Evolutionary conservation across 2,329 filamentous ascomycete species (phyloP).

Genomic region (Penicillium glabrum): DNA sequence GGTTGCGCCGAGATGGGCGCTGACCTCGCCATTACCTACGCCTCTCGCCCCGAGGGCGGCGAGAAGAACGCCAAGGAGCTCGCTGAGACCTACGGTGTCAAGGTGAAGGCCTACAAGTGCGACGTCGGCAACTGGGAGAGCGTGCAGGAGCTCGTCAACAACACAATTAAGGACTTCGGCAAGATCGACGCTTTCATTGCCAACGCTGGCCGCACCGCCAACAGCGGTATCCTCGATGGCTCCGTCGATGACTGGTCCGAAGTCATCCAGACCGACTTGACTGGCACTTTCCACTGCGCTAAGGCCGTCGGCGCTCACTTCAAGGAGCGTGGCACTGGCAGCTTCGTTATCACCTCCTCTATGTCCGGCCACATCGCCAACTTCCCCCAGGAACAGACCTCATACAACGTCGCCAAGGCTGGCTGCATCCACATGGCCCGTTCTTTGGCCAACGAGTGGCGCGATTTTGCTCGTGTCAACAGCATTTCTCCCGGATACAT

Average conservation of each 20-base stretch:
- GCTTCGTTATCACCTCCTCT: conserved; percentile 66
- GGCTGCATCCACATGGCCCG: conserved; percentile 65
- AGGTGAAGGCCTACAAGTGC: conserved; percentile 68
- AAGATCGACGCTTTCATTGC: conserved; percentile 67
- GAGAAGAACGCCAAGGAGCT: conserved; percentile 67
- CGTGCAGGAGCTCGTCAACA: conserved; percentile 57
- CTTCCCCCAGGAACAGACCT: conserved; percentile 64
- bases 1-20: conserved; percentile 65
- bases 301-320: conserved; percentile 83
- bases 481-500: conserved; percentile 68
- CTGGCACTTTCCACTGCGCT: conserved; percentile 81
- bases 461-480: conserved; percentile 68
- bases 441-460: conserved; percentile 69
- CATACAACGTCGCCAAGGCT: conserved; percentile 66
- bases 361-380: conserved; percentile 59
- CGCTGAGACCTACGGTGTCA: conserved; percentile 60
- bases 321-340: conserved; percentile 64
- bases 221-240: conserved; percentile 67
- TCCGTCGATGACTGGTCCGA: conserved; percentile 70
- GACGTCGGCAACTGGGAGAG: conserved; percentile 58
- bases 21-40: conserved; percentile 66
- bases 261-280: conserved; percentile 83
- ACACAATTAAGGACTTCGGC: conserved; percentile 68
- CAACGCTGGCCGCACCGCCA: conserved; percentile 70
- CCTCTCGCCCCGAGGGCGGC: conserved; percentile 60